Conservation (phyloP, 345 rosid genomes). For the Melastoma malabathricum region DNA sequence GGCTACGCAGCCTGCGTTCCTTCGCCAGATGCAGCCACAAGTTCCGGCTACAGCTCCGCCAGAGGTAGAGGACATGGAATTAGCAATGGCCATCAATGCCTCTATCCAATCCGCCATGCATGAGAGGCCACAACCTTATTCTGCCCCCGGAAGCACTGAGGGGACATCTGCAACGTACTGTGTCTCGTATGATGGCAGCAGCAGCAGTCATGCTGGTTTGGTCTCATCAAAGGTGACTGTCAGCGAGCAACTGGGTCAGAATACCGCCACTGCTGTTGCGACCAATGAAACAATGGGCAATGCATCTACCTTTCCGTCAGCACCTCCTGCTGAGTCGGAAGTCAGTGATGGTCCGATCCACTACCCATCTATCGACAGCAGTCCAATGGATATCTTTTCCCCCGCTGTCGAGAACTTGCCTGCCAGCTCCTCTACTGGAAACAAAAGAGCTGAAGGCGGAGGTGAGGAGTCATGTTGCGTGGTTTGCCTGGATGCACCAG, state of each 20-base stretch:
- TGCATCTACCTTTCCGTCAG: conserved; percentile 31
- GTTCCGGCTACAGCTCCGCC: conserved; percentile 62
- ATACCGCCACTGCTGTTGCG: too few species aligned
- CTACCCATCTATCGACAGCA: conserved; percentile 64
- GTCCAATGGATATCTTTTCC: conserved; percentile 29
- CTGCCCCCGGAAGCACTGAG: conserved; percentile 17
- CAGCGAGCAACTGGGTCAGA: too few species aligned
- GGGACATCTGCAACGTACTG: conserved; percentile 35
- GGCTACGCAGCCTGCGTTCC: conserved; percentile 57
- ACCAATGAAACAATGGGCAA: background rate
- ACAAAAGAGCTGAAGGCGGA: conserved; percentile 31
- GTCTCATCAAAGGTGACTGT: conserved; percentile 1
- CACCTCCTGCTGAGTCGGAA: conserved; percentile 39
- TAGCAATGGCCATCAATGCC: conserved; percentile 66
- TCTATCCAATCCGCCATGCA: conserved; percentile 51
- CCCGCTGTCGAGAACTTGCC: conserved; percentile 14
- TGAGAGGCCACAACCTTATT: conserved; percentile 19
- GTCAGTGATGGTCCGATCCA: conserved; percentile 54
- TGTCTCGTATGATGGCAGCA: conserved; percentile 4
- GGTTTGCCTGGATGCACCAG: conserved; percentile 86
- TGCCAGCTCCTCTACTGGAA: conserved; percentile 12
- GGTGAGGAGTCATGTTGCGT: conserved; percentile 34
- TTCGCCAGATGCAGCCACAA: conserved; percentile 24
- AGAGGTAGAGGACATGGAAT: conserved; percentile 41
- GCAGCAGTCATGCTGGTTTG: background rate